These are phyloP conservation scores for Arthrobotrys pseudoclavata DNA, from an alignment of 2,329 filamentous ascomycete species.

Conservation along the genomic window DNA sequence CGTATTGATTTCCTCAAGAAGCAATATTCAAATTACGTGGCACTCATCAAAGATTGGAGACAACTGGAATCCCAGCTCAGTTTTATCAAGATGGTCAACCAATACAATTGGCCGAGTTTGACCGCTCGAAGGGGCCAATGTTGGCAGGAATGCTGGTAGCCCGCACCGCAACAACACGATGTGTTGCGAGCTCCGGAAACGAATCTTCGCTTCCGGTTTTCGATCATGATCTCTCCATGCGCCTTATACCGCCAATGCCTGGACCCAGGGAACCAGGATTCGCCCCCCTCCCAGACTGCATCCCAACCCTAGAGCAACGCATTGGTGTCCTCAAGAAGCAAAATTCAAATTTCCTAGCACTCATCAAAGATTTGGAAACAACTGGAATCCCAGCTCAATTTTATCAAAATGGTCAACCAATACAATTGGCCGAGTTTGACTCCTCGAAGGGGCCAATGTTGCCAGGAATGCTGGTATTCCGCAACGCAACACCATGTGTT, in stretches of 20 bases:
- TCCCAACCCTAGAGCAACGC: not conserved
- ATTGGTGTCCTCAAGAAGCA: not conserved
- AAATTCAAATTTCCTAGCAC: not conserved
- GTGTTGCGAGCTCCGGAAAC: no score
- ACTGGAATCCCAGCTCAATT: not conserved
- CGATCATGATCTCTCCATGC: no score
- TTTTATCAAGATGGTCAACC: conserved; percentile 12
- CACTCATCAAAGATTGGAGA: not conserved
- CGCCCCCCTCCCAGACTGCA: not conserved
- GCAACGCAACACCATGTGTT: no score
- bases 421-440: not conserved
- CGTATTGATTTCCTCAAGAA: not conserved
- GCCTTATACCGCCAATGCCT: not conserved
- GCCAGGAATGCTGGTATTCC: not conserved
- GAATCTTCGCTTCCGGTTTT: no score
- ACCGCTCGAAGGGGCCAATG: not conserved
- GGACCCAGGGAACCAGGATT: conserved; percentile 5
- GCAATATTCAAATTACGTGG: not conserved
- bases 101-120: not conserved
- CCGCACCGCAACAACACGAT: no score
- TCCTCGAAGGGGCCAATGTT: not conserved
- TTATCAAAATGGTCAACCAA: conserved; percentile 10
- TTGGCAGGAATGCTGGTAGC: not conserved
- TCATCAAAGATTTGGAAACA: not conserved
- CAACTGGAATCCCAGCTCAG: not conserved